Percentiles rank a stretch among this genome's conserved stretches.
phyloP scores from a whole-genome alignment of 805 yeast genomes.

The Candida boleticola region DNA sequence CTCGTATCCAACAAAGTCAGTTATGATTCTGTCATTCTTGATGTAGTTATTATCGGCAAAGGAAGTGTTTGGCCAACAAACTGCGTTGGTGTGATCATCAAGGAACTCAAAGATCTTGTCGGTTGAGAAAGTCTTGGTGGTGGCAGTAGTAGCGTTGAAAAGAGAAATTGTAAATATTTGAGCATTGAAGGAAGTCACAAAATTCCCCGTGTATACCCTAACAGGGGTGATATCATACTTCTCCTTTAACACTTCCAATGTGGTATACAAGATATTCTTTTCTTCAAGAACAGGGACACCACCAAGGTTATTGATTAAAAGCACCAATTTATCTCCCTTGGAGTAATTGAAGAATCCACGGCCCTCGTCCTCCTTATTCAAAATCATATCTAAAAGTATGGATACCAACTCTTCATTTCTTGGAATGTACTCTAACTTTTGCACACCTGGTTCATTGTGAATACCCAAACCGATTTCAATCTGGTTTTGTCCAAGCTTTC shows the following conservation, averaged over 20 bases:
- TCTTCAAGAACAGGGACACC: slow-evolving; percentile 35
- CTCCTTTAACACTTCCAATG: slow-evolving; percentile 19
- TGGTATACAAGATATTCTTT: slow-evolving; percentile 22
- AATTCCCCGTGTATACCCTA: slow-evolving; percentile 31
- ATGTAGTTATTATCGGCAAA: slow-evolving; percentile 12
- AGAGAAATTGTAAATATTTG: slow-evolving; percentile 36
- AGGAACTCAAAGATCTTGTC: slow-evolving; percentile 24
- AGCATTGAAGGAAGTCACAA: slow-evolving; percentile 36
- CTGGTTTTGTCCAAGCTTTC: slow-evolving; percentile 23
- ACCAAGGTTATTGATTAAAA: slow-evolving; percentile 36
- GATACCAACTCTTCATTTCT: slow-evolving; percentile 28
- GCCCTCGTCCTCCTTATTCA: slow-evolving; percentile 22
- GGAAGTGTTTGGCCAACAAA: slow-evolving; percentile 27
- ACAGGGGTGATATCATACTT: slow-evolving; percentile 23
- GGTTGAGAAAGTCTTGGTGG: slow-evolving; percentile 15
- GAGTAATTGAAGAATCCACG: slow-evolving; percentile 30
- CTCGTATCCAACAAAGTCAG: slow-evolving; percentile 23
- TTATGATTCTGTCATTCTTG: slow-evolving; percentile 22
- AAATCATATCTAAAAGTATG: slow-evolving; percentile 21
- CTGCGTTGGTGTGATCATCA: slow-evolving; percentile 28
- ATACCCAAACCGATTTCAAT: slow-evolving; percentile 37
- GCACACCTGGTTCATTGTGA: slow-evolving; percentile 40
- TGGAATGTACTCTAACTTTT: slow-evolving; percentile 27
- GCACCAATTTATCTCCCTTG: slow-evolving; percentile 23
- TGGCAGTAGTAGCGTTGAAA: slow-evolving; percentile 30